Evolutionary conservation across 2,329 filamentous ascomycete genomes (phyloP), one percentile per base, ranked within the genome.

Genomic region (Trematosphaeria pertusa): DNA sequence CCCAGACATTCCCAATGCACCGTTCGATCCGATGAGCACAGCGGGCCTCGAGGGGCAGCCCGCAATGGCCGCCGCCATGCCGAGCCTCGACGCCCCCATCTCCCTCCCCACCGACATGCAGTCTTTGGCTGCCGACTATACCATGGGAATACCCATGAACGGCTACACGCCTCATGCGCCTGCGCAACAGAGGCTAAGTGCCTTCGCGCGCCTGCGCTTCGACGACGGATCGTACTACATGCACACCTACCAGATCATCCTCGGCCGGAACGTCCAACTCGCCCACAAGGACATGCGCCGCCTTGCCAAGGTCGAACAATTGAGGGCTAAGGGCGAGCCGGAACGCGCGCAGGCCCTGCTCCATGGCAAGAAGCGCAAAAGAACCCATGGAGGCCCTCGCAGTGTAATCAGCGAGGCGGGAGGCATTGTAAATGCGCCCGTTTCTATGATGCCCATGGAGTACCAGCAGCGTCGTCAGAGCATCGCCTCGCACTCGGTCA

Each of bases 161-260:
- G 50, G 22, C 46, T 58, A 46, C 19, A 44, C 30, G 41, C 52
- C 48, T 24, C 35, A 47, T 15, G 43, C 34, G 10, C 38, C 49
- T 19, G 57, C 51, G 47, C 55, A 70, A 41, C 63, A 70, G 50
- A 65, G 65, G 39, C 80, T 84, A 50, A 78, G 81, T 54, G 84
- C 83, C 24, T 87, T 83, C 67, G 84, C 84, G 31, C 84, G 85
- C 63, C 75, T 92, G 50, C 82, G 86, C 60, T 91, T 92, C 65
- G 80, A 82, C 56, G 88, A 92, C 74, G 87, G 87, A 64, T 81
- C 85, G 45, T 91, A 89, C 68, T 88, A 89, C 71, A 88, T 92
- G 84, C 89, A 85, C 40, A 90, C 87, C 1, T 87, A 86, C 59
- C 80, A 83, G 41, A 81, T 91, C 58, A 82, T 88, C 46, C 83